phyloP scores from a whole-genome alignment of 2,329 filamentous ascomycete genomes.

The Zymoseptoria ardabiliae region DNA sequence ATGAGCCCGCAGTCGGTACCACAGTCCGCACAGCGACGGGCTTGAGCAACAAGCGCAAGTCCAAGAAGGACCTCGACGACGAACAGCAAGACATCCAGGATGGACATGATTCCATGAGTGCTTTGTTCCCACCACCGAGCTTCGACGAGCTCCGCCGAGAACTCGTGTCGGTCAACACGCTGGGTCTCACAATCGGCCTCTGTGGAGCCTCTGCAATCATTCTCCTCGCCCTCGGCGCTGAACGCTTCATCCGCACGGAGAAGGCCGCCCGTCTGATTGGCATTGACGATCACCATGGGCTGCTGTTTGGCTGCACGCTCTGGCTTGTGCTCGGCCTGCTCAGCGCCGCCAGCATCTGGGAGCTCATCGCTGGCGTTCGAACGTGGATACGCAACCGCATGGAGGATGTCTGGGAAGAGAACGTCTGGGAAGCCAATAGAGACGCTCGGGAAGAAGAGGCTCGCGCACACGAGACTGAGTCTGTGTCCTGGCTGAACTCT shows the following conservation, averaged over 20 bases:
- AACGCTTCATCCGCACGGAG: slow-evolving; percentile 13
- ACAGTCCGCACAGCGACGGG: slow-evolving; percentile 39
- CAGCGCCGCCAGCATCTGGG: slow-evolving; percentile 14
- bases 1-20: slow-evolving; percentile 36
- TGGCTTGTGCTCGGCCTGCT: slow-evolving; percentile 16
- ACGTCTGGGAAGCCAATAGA: slow-evolving; percentile 60
- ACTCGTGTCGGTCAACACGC: slow-evolving; percentile 39
- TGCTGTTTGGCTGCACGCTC: slow-evolving; percentile 9
- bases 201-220: slow-evolving; percentile 27
- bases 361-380: slow-evolving; percentile 27
- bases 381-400: slow-evolving; percentile 58
- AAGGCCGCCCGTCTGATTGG: slow-evolving; percentile 6
- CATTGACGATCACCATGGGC: slow-evolving; percentile 4
- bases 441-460: slow-evolving; percentile 44
- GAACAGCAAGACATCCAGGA: slow-evolving; percentile 38
- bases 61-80: slow-evolving; percentile 34
- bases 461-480: slow-evolving; percentile 51
- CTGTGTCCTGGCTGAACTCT: slow-evolving; percentile 65
- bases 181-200: slow-evolving; percentile 36
- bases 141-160: slow-evolving; percentile 41
- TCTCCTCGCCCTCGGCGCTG: slow-evolving; percentile 24
- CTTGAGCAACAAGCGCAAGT: slow-evolving; percentile 39
- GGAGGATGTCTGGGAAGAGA: slow-evolving; percentile 57
- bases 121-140: slow-evolving; percentile 48
- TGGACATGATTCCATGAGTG: slow-evolving; percentile 40